Evolutionary conservation across 768 basidiomycete genomes (phyloP).

Genomic region (Leccinum variicolor): DNA sequence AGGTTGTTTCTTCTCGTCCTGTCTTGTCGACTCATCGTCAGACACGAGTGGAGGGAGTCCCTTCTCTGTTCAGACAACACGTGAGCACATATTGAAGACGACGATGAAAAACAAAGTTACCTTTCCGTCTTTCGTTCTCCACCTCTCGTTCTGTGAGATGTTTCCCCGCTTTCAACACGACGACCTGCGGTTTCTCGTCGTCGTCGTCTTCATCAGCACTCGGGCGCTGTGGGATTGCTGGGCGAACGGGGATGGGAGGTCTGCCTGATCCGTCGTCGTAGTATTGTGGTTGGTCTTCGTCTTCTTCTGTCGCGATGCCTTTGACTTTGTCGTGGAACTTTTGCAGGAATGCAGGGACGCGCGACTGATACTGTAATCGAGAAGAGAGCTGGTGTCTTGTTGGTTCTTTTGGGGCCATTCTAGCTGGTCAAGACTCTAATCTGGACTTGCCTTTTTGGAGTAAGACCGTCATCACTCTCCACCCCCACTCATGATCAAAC

Average conservation of each 20-base stretch:
- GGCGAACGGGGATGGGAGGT: slow-evolving; percentile 72
- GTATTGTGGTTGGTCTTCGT: slow-evolving; percentile 45
- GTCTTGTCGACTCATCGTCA: slow-evolving; percentile 19
- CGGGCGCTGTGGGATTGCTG: slow-evolving; percentile 67
- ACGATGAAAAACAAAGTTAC: slow-evolving; percentile 33
- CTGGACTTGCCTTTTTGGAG: slow-evolving; percentile 18
- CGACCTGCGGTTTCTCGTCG: slow-evolving; percentile 86
- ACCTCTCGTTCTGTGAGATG: slow-evolving; percentile 78
- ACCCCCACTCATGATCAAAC: neutral
- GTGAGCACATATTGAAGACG: slow-evolving; percentile 2
- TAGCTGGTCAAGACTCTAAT: neutral
- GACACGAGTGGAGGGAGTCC: slow-evolving; percentile 55
- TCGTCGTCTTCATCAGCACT: slow-evolving; percentile 66
- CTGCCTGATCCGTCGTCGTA: slow-evolving; percentile 68
- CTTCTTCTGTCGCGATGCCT: slow-evolving; percentile 49
- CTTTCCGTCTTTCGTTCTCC: slow-evolving; percentile 72
- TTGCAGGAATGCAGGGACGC: slow-evolving; percentile 61
- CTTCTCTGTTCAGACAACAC: slow-evolving; percentile 43
- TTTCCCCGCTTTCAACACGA: slow-evolving; percentile 85
- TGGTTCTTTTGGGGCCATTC: slow-evolving; percentile 54
- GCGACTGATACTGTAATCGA: slow-evolving; percentile 58
- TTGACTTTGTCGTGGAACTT: slow-evolving; percentile 62
- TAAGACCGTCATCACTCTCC: neutral
- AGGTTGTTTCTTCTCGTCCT: slow-evolving; percentile 29
- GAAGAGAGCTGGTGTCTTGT: slow-evolving; percentile 72